phyloP scores from a whole-genome alignment of 1,284 basidiomycete species.

The Inonotus obliquus region DNA sequence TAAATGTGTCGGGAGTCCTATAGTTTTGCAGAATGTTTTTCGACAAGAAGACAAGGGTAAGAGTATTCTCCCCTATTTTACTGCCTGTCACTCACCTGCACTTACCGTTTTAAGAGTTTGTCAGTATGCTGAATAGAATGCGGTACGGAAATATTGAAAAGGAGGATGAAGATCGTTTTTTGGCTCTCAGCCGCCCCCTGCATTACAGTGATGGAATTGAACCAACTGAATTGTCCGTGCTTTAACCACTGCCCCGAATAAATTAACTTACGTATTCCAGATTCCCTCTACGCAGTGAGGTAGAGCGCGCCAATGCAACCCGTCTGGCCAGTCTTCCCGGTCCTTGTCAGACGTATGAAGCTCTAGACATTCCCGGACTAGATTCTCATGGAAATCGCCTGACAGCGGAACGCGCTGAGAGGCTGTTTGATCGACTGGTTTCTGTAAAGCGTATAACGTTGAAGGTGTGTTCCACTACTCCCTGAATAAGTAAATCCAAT shows the following conservation, averaged over 20 bases:
- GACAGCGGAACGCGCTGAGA: slow-evolving; percentile 20
- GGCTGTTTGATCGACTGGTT: slow-evolving; percentile 27
- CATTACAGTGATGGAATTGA: slow-evolving; percentile 68
- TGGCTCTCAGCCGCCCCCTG: slow-evolving; percentile 53
- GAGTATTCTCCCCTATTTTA: slow-evolving; percentile 14
- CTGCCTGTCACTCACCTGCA: background rate
- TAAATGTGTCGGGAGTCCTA: slow-evolving; percentile 47
- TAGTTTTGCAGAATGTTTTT: slow-evolving; percentile 64
- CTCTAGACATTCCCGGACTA: slow-evolving; percentile 32
- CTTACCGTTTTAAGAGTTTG: slow-evolving; percentile 40
- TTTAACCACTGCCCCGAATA: slow-evolving; percentile 1
- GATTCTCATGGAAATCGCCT: slow-evolving; percentile 25
- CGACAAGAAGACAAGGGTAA: slow-evolving; percentile 60
- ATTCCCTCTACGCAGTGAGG: slow-evolving; percentile 84
- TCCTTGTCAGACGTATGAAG: slow-evolving; percentile 32
- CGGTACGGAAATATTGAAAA: slow-evolving; percentile 49
- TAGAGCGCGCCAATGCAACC: slow-evolving; percentile 52
- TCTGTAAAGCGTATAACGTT: slow-evolving; percentile 24
- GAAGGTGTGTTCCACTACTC: slow-evolving; percentile 33
- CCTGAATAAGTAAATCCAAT: slow-evolving; percentile 25
- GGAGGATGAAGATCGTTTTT: slow-evolving; percentile 52
- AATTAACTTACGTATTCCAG: slow-evolving; percentile 30
- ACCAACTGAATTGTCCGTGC: slow-evolving; percentile 73
- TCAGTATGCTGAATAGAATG: slow-evolving; percentile 73
- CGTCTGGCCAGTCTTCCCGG: slow-evolving; percentile 36